Conservation (phyloP, 176 grass and related monocot species). For the Alloteropsis semialata region DNA sequence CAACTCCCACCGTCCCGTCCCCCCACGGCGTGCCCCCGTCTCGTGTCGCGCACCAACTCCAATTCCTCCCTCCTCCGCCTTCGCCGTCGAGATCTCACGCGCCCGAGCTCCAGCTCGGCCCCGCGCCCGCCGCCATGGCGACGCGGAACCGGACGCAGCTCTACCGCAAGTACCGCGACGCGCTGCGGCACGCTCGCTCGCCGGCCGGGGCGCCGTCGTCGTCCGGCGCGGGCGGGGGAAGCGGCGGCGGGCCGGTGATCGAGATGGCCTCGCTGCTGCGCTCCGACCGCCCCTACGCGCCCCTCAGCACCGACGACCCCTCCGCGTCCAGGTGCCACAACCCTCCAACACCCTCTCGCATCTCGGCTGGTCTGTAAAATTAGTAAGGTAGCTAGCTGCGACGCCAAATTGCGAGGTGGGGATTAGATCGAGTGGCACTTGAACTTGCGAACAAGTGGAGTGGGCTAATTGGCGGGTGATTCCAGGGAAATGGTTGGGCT, state of each 20-base stretch:
- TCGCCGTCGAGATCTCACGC: slow-evolving; percentile 42
- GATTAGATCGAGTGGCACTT: not conserved
- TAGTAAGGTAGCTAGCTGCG: not conserved
- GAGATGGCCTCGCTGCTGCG: slow-evolving; percentile 85
- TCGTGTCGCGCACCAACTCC: slow-evolving; percentile 31
- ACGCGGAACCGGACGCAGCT: slow-evolving; percentile 83
- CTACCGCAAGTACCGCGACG: slow-evolving; percentile 93
- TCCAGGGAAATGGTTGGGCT: not conserved
- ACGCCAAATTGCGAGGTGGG: not conserved
- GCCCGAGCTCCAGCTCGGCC: not conserved
- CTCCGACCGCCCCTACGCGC: slow-evolving; percentile 64
- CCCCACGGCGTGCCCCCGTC: not conserved
- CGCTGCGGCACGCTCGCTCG: slow-evolving; percentile 76
- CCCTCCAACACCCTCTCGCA: not conserved
- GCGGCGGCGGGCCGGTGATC: slow-evolving; percentile 63
- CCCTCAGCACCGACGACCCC: slow-evolving; percentile 92
- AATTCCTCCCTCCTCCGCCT: not conserved
- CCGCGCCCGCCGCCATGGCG: slow-evolving; percentile 51
- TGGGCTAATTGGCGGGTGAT: not conserved
- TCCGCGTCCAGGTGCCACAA: slow-evolving; percentile 64
- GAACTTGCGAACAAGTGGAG: not conserved
- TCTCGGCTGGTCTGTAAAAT: not conserved
- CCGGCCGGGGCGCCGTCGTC: slow-evolving; percentile 40
- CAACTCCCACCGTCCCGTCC: not conserved
- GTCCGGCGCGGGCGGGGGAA: slow-evolving; percentile 25